A percentile compares a stretch with the other conserved stretches of the same genome.
Conservation (phyloP, 805 yeast species). For the Lipomyces chichibuensis region DNA sequence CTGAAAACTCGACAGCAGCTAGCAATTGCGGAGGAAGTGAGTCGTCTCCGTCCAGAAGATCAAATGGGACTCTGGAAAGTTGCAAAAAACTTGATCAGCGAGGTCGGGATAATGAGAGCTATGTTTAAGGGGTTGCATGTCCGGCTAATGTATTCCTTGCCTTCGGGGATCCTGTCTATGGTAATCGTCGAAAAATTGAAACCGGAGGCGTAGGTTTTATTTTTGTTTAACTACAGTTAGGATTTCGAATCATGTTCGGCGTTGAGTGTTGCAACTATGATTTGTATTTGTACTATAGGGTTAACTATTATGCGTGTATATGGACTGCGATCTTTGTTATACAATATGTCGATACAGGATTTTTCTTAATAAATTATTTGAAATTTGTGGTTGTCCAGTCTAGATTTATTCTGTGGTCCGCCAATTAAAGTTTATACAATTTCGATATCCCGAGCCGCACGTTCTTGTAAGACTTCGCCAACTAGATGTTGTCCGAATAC, state of each 20-base stretch:
- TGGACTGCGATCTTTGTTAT: background rate
- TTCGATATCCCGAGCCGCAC: no score
- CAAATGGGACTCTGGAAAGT: slow-evolving; percentile 44
- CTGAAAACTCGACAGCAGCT: slow-evolving; percentile 52
- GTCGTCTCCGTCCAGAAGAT: slow-evolving; percentile 47
- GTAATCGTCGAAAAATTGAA: slow-evolving; percentile 48
- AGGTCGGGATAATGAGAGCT: slow-evolving; percentile 46
- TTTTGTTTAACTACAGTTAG: background rate
- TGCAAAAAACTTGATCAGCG: slow-evolving; percentile 45
- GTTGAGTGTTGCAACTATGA: background rate
- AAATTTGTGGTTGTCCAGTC: background rate
- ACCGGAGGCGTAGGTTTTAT: slow-evolving; percentile 41
- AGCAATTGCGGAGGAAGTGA: slow-evolving; percentile 48
- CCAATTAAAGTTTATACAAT: no score
- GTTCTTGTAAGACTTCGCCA: no score
- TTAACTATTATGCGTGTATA: background rate
- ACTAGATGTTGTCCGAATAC: no score
- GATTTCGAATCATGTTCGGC: background rate
- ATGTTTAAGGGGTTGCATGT: slow-evolving; percentile 46
- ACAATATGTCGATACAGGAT: background rate
- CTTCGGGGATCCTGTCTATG: slow-evolving; percentile 49
- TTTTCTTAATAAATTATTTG: background rate
- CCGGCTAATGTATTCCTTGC: slow-evolving; percentile 46
- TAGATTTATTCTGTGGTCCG: no score
- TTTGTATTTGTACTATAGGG: background rate